Conservation (phyloP, 2,329 filamentous ascomycete genomes). For the Colletotrichum camelliae region DNA sequence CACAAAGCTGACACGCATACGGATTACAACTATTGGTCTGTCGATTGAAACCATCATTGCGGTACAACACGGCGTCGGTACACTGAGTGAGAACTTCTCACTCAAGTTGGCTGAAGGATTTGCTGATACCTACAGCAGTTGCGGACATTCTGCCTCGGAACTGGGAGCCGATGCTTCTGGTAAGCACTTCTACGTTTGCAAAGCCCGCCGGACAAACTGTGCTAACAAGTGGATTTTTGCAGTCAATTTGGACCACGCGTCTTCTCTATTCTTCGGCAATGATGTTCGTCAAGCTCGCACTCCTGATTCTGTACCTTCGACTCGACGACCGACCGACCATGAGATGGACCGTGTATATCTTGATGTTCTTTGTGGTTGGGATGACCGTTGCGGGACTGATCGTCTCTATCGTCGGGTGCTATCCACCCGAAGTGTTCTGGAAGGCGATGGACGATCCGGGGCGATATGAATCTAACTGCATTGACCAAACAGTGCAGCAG, state of each 20-base stretch:
- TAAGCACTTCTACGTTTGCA: no score
- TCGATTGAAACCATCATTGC: neutral
- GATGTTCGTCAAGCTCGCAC: neutral
- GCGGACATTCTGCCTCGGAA: no score
- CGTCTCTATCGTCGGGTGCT: neutral
- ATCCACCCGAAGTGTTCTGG: neutral
- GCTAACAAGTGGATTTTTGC: neutral
- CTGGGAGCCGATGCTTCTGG: no score
- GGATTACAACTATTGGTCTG: neutral
- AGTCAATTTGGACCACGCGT: neutral
- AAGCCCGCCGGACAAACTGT: no score
- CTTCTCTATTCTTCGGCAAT: neutral
- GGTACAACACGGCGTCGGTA: no score
- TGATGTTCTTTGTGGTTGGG: neutral
- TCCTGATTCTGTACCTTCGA: neutral
- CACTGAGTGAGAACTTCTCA: no score
- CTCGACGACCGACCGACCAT: neutral
- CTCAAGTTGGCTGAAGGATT: no score
- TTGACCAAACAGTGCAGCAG: neutral
- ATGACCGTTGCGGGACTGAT: neutral
- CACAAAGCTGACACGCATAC: neutral
- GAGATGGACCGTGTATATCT: neutral
- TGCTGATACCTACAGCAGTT: no score
- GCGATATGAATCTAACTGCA: neutral
- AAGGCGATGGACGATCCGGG: neutral